Percentiles rank a stretch among this genome's conserved stretches.
phyloP scores from a whole-genome alignment of 805 yeast genomes.

The Suhomyces emberorum region DNA sequence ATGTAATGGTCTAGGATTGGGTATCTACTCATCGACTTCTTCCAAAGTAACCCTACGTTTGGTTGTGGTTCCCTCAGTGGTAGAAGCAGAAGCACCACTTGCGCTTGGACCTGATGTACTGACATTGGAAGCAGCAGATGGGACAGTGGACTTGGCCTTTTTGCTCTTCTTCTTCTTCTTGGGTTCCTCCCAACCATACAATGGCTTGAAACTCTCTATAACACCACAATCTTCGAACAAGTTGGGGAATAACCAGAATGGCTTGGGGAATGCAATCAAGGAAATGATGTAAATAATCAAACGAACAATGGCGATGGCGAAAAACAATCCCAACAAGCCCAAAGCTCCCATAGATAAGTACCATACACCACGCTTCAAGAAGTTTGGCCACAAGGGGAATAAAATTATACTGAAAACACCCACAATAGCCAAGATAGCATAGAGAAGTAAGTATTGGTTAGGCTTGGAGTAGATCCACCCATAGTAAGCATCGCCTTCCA shows the following conservation, averaged over 20 bases:
- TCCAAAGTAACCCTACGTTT: constrained; percentile 39
- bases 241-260: constrained; percentile 96
- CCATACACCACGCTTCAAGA: constrained; percentile 89
- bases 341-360: constrained; percentile 76
- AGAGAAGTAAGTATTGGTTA: constrained; percentile 58
- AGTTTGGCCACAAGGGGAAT: constrained; percentile 94
- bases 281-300: constrained; percentile 64
- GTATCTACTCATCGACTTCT: constrained; percentile 36
- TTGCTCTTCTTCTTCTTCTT: constrained; percentile 26
- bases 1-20: too few species aligned
- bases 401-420: constrained; percentile 62
- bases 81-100: constrained; percentile 13
- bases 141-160: constrained; percentile 5
- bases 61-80: constrained; percentile 12
- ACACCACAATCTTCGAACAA: constrained; percentile 94
- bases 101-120: constrained; percentile 11
- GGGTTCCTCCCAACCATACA: constrained; percentile 76
- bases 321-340: constrained; percentile 70
- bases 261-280: constrained; percentile 56
- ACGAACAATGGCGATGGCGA: constrained; percentile 75
- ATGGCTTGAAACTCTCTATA: constrained; percentile 84
- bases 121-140: constrained; percentile 3
- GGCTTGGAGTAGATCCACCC: constrained; percentile 80
- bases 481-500: constrained; percentile 67
- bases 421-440: constrained; percentile 63